Evolutionary conservation across 106 monocot genomes (phyloP), one percentile per base, ranked within the genome.

Genomic region (Allium sativum): DNA sequence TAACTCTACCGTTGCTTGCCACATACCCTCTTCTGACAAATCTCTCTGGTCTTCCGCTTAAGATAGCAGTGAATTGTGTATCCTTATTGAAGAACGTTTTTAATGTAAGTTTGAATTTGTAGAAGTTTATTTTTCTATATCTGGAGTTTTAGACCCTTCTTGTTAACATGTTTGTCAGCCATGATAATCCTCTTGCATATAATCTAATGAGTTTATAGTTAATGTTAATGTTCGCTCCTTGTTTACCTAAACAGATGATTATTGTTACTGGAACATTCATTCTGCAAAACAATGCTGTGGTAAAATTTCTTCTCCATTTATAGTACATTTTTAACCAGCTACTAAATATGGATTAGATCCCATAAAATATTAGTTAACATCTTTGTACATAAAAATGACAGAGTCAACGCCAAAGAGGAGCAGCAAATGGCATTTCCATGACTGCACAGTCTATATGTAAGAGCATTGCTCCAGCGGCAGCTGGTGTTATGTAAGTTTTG

Each of bases 211-310:
- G 3, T 31, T 31, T 31, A 3, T 31, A 31, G 31, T 31, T 31
- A 31, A 31, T 31, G 31, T 31, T 31, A 3, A 31, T 31, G 1
- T 31, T 31, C 31, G 1, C 31, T 31, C 3, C 3, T 31, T 31
- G 31, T 31, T 31, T 31, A 31, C 3, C 31, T 1, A 3, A 31
- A 15, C 53, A 76, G 76, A 69, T 66, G 8, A 78, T 43, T 56
- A 61, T 74, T 21, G 67, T 76, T 54, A 84, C 78, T n/a, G 89
- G 81, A 58, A 52, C 70, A 40, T 76, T 73, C 66, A 81, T 89
- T 71, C 66, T 89, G 57, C 89, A 89, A 76, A 89, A 84, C 67
- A 82, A 82, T 58, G 77, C 90, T 45, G 85, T 85, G 90, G 90
- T 91, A 82, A 58, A 51, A 19, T 61, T 17, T 22, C 52, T 0